phyloP scores from a whole-genome alignment of 202 grass and related monocot genomes.

The Saccharum hybrid region DNA sequence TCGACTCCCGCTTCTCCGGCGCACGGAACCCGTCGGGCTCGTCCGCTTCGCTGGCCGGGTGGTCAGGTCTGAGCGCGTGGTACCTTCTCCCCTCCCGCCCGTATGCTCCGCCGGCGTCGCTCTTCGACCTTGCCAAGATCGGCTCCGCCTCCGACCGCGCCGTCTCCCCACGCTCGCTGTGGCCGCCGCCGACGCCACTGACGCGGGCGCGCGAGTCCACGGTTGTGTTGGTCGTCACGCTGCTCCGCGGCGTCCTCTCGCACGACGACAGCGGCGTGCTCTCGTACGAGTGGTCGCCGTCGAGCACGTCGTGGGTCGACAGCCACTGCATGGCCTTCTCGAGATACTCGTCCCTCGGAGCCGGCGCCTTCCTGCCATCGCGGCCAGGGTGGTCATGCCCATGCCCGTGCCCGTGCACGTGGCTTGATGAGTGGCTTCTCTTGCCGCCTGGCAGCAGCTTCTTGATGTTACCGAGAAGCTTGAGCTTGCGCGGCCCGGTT shows the following conservation, averaged over 20 bases:
- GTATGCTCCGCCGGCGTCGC: conserved; percentile 27
- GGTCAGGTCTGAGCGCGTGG: conserved; percentile 45
- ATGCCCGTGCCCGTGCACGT: conserved; percentile 11
- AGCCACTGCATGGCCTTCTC: conserved; percentile 59
- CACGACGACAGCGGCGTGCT: conserved; percentile 56
- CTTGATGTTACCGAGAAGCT: conserved; percentile 74
- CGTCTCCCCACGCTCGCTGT: background rate
- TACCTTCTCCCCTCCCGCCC: conserved; percentile 50
- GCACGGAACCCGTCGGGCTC: background rate
- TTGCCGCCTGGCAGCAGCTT: conserved; percentile 56
- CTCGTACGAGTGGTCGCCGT: conserved; percentile 46
- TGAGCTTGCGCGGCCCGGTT: conserved; percentile 47
- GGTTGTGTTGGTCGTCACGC: conserved; percentile 53
- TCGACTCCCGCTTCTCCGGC: conserved; percentile 20
- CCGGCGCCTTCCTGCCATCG: conserved; percentile 25
- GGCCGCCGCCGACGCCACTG: conserved; percentile 17
- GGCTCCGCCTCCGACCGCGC: background rate
- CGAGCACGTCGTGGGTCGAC: conserved; percentile 42
- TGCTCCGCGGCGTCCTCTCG: conserved; percentile 56
- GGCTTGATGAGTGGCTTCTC: background rate
- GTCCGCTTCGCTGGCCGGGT: background rate
- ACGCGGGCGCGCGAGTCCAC: conserved; percentile 24
- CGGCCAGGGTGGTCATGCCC: background rate
- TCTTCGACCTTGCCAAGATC: background rate
- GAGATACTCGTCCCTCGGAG: conserved; percentile 36